A percentile compares a stretch with the other conserved stretches of the same genome.
Evolutionary conservation across 2,329 filamentous ascomycete species (phyloP).

Genomic region (Corniculantispora saksenae): DNA sequence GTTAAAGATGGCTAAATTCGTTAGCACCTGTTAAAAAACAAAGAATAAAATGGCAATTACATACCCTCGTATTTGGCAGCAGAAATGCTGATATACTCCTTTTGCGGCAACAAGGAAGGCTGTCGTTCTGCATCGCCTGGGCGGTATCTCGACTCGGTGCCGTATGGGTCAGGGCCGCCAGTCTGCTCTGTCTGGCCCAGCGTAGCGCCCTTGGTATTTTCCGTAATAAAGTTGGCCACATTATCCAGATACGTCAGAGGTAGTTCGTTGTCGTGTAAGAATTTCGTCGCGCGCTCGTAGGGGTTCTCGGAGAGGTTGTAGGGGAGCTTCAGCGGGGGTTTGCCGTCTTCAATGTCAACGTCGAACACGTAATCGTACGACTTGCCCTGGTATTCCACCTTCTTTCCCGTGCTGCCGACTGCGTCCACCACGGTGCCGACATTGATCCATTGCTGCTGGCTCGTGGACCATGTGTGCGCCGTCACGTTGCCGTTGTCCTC

Average conservation of each 20-base stretch:
- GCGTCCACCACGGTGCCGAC: slow-evolving; percentile 95
- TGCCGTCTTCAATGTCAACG: slow-evolving; percentile 92
- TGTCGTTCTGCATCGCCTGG: slow-evolving; percentile 60
- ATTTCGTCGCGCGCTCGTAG: slow-evolving; percentile 88
- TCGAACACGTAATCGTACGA: slow-evolving; percentile 97
- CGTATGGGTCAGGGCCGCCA: slow-evolving; percentile 67
- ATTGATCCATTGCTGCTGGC: slow-evolving; percentile 74
- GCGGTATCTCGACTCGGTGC: slow-evolving; percentile 75
- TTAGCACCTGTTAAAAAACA: slow-evolving; percentile 18
- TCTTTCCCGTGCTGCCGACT: slow-evolving; percentile 77
- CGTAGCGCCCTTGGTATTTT: slow-evolving; percentile 84
- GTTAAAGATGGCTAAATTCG: slow-evolving; percentile 65
- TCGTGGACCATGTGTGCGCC: slow-evolving; percentile 82
- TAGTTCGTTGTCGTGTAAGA: slow-evolving; percentile 85
- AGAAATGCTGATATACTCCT: slow-evolving; percentile 74
- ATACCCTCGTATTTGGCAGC: slow-evolving; percentile 67
- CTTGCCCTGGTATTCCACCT: slow-evolving; percentile 75
- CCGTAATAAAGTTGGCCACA: slow-evolving; percentile 87
- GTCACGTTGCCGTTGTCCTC: slow-evolving; percentile 80
- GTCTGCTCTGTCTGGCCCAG: slow-evolving; percentile 63
- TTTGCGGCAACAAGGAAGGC: slow-evolving; percentile 72
- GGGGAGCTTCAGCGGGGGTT: slow-evolving; percentile 88
- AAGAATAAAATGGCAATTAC: slow-evolving; percentile 17
- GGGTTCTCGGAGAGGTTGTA: slow-evolving; percentile 92
- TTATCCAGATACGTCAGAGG: slow-evolving; percentile 86